Conservation (phyloP, 345 rosid species). For the Noccaea bulbosa region DNA sequence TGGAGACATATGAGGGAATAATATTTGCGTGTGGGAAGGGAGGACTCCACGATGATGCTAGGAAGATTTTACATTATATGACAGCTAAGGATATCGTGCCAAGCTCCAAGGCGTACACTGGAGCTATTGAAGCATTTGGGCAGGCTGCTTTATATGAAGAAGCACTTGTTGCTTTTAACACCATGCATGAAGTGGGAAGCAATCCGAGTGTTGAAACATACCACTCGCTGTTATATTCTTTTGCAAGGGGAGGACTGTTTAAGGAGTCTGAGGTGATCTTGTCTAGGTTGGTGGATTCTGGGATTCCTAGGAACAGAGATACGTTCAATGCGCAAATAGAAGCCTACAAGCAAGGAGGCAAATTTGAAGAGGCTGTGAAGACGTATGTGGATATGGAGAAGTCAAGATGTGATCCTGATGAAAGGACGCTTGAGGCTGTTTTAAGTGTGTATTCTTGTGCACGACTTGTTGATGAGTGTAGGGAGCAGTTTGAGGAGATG, state of each 20-base stretch:
- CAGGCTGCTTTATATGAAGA: slow-evolving; percentile 89
- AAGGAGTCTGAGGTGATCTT: slow-evolving; percentile 72
- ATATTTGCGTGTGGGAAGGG: slow-evolving; percentile 90
- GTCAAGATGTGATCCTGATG: slow-evolving; percentile 79
- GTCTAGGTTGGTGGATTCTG: slow-evolving; percentile 66
- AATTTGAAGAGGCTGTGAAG: slow-evolving; percentile 90
- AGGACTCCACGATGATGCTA: slow-evolving; percentile 84
- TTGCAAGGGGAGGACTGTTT: slow-evolving; percentile 88
- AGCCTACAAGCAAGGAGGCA: slow-evolving; percentile 89
- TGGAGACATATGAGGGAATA: slow-evolving; percentile 91
- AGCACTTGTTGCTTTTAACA: slow-evolving; percentile 82
- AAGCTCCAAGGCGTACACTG: slow-evolving; percentile 80
- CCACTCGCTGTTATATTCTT: slow-evolving; percentile 74
- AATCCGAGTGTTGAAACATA: slow-evolving; percentile 76
- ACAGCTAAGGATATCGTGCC: slow-evolving; percentile 73
- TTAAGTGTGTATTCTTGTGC: slow-evolving; percentile 81
- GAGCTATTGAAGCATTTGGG: slow-evolving; percentile 90
- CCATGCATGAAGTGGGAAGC: slow-evolving; percentile 88
- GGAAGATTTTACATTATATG: slow-evolving; percentile 76
- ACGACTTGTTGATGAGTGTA: slow-evolving; percentile 86
- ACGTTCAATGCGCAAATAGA: slow-evolving; percentile 92
- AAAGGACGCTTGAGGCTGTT: slow-evolving; percentile 89
- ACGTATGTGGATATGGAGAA: slow-evolving; percentile 88
- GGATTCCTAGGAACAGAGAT: slow-evolving; percentile 65
- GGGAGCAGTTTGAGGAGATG: slow-evolving; percentile 91